These are phyloP conservation scores for Sclerotinia spermophila DNA, from an alignment of 2,329 filamentous ascomycete species.

Conservation along the genomic window DNA sequence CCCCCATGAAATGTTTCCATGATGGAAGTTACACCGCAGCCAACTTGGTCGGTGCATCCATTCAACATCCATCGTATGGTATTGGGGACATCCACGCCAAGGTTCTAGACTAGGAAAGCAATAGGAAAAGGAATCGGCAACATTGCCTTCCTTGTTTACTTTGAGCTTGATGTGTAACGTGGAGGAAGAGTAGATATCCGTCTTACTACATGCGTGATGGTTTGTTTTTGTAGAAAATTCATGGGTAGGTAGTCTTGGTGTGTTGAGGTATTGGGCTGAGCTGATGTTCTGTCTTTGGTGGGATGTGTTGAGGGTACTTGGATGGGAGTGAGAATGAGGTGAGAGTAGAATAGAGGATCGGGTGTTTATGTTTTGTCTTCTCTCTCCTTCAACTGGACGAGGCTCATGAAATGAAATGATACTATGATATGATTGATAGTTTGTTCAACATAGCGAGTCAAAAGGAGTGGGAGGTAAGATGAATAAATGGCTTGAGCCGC, in stretches of 20 bases:
- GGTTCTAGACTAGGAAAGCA: neutral
- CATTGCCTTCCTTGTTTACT: neutral
- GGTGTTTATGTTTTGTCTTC: neutral
- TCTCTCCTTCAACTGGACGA: neutral
- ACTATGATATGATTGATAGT: fast-evolving
- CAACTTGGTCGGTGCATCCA: neutral
- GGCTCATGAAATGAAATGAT: neutral
- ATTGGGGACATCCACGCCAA: neutral
- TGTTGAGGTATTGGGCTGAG: neutral
- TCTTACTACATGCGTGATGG: neutral
- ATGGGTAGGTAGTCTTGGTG: neutral
- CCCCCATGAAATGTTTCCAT: neutral
- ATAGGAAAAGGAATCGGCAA: neutral
- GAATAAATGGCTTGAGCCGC: neutral
- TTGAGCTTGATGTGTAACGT: too few relatives aligned
- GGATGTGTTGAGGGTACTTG: neutral
- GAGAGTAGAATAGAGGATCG: neutral
- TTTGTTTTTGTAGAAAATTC: neutral
- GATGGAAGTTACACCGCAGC: neutral
- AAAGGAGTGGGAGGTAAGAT: neutral
- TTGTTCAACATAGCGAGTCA: neutral
- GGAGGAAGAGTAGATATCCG: neutral
- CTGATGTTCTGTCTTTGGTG: neutral
- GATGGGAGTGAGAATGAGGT: neutral
- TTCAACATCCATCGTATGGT: neutral